Conservation (phyloP, 306 rosid species). For the Prosopis cineraria region DNA sequence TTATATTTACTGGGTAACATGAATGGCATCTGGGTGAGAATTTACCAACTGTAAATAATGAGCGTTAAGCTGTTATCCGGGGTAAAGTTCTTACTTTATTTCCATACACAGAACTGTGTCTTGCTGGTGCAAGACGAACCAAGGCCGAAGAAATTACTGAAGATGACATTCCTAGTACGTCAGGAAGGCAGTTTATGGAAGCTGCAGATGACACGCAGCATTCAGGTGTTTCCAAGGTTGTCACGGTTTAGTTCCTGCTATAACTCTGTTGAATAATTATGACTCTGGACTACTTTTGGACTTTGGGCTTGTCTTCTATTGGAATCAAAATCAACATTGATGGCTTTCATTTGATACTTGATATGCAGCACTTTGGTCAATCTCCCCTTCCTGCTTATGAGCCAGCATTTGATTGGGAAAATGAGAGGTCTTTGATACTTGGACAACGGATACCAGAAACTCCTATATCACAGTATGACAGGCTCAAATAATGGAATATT, state of each 20-base stretch:
- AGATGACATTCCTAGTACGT: conserved; percentile 94
- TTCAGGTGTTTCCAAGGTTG: conserved; percentile 70
- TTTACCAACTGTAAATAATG: neutral
- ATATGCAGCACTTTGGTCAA: conserved; percentile 78
- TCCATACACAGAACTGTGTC: conserved; percentile 74
- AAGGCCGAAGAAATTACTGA: conserved; percentile 82
- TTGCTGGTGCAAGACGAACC: conserved; percentile 77
- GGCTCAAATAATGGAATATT: conserved; percentile 29
- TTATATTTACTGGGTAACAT: neutral
- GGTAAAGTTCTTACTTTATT: conserved; percentile 21
- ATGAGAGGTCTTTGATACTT: conserved; percentile 92
- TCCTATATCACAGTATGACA: conserved; percentile 82
- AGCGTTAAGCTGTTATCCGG: conserved; percentile 1
- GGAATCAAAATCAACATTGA: conserved; percentile 6
- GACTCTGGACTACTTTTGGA: neutral
- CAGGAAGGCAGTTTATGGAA: conserved; percentile 85
- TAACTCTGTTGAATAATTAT: neutral
- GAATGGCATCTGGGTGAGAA: neutral
- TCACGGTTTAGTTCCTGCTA: conserved; percentile 26
- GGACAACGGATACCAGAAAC: conserved; percentile 94
- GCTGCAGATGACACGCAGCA: conserved; percentile 50
- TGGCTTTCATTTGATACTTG: conserved; percentile 4
- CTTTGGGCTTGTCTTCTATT: conserved; percentile 16
- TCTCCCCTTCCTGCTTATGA: conserved; percentile 97
- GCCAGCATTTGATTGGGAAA: conserved; percentile 99